phyloP scores from a whole-genome alignment of 495 filamentous ascomycete genomes.

The Pyrenula massariospora region DNA sequence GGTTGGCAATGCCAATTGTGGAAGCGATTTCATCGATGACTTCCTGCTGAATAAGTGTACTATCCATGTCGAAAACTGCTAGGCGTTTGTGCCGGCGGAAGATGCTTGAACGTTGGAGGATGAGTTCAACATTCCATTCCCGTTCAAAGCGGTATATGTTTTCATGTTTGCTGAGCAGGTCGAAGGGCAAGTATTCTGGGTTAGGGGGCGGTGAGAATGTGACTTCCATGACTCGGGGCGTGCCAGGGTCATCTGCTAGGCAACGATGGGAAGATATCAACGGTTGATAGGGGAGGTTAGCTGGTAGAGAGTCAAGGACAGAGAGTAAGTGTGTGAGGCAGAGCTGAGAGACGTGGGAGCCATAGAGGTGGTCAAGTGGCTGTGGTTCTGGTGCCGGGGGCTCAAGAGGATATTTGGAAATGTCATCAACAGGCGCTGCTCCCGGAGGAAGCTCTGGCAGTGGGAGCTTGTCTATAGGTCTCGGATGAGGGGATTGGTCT shows the following conservation, averaged over 20 bases:
- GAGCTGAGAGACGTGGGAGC: conserved; percentile 62
- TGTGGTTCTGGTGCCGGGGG: conserved; percentile 52
- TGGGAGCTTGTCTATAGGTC: conserved; percentile 21
- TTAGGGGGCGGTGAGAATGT: conserved; percentile 56
- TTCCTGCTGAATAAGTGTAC: conserved; percentile 89
- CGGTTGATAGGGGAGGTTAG: conserved; percentile 39
- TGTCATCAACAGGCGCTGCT: conserved; percentile 52
- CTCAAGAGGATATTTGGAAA: conserved; percentile 61
- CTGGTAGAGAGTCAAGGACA: conserved; percentile 57
- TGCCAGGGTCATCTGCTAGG: conserved; percentile 42
- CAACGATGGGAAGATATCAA: conserved; percentile 59
- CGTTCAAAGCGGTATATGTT: conserved; percentile 70
- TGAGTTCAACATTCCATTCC: conserved; percentile 79
- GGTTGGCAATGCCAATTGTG: conserved; percentile 58
- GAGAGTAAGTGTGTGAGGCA: conserved; percentile 76
- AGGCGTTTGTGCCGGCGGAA: conserved; percentile 68
- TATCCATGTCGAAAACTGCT: conserved; percentile 96
- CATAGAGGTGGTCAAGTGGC: conserved; percentile 65
- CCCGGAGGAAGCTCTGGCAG: conserved; percentile 29
- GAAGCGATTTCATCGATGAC: conserved; percentile 90
- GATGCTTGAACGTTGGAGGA: conserved; percentile 57
- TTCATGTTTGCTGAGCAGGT: conserved; percentile 64
- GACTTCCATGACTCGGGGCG: conserved; percentile 59
- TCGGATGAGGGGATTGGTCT: conserved; percentile 16
- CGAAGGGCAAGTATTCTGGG: conserved; percentile 53